Evolutionary conservation across 176 grass and related monocot genomes (phyloP), one percentile per base, ranked within the genome.

Genomic region (Dactylis glomerata): DNA sequence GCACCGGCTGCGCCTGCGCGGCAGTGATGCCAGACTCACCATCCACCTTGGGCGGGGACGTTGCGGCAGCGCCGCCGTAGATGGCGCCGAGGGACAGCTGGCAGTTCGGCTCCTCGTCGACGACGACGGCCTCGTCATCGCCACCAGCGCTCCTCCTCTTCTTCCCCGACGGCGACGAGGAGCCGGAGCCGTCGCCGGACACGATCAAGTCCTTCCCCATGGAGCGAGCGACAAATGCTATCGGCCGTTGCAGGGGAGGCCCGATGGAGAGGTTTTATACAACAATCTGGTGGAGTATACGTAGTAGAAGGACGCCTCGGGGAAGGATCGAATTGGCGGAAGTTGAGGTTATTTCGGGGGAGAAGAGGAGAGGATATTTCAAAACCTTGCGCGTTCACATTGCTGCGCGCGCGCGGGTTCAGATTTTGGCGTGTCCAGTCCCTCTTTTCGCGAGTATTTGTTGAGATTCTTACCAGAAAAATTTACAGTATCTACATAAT

Each of bases 61-160:
- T 3, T 14, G 47, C 13, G 36, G 9, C 14, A 10, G 41, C 19
- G 17, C 62, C 15, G 14, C 45, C 0, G 78, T 44, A 75, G 85
- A 82, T 26, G 33, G 36, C 20, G 5, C 71, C 85, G 15, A 87
- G 79, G 15, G 86, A 87, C 15, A 87, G 80, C 2, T 11, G 13
- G 32, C 8, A 28, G 72, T 14, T 3, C 6, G 19, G 49, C 37
- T 13, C 20, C 20, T 22, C 55, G 38, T 27, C 51, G 19, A 17
- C 40, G 13, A 2, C 30, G 1, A 1, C 15, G 15, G 14, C 10
- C 0, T 6, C 67, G 0, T 37, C 20, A 0, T 27, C 42, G 19
- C 2, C 59, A 8, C 36, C 19, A 5, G 5, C 0, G n/a, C 0
- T 6, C 33, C n/a, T 54, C 32, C 56, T 10, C 22, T 5, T 51